Percentiles rank a stretch among this genome's conserved stretches.
These are phyloP conservation scores for Salix udensis DNA, from an alignment of 345 rosid species.

Conservation along the genomic window DNA sequence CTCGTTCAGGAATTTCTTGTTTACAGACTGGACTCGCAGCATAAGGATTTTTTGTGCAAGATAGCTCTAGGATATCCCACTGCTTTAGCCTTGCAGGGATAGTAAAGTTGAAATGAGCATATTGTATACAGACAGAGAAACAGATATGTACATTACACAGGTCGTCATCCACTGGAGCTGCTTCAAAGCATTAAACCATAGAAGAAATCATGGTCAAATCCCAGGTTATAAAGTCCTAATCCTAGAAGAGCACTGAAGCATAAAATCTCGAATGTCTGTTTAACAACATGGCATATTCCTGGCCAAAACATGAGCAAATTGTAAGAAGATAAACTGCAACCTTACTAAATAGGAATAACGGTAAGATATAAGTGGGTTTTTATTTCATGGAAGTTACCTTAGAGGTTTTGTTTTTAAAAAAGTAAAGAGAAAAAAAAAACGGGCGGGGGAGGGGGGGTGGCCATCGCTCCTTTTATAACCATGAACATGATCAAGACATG, in stretches of 20 bases:
- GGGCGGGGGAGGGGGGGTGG: neutral
- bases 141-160: neutral
- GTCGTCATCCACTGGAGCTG: conserved; percentile 1
- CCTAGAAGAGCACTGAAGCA: conserved; percentile 48
- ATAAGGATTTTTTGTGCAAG: neutral
- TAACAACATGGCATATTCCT: conserved; percentile 36
- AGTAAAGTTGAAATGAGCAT: neutral
- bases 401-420: neutral
- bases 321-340: conserved; percentile 7
- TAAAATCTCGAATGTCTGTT: conserved; percentile 35
- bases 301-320: conserved; percentile 19
- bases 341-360: neutral
- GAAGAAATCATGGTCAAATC: conserved; percentile 64
- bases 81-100: neutral
- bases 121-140: neutral
- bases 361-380: neutral
- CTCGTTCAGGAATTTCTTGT: neutral
- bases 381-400: neutral
- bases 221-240: conserved; percentile 52
- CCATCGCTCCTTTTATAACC: neutral
- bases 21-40: neutral
- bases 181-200: conserved; percentile 46
- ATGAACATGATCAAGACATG: neutral
- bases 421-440: no score
- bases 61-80: neutral